A percentile compares a stretch with the other conserved stretches of the same genome.
phyloP scores from a whole-genome alignment of 441 rosid genomes.

The Manihot esculenta region DNA sequence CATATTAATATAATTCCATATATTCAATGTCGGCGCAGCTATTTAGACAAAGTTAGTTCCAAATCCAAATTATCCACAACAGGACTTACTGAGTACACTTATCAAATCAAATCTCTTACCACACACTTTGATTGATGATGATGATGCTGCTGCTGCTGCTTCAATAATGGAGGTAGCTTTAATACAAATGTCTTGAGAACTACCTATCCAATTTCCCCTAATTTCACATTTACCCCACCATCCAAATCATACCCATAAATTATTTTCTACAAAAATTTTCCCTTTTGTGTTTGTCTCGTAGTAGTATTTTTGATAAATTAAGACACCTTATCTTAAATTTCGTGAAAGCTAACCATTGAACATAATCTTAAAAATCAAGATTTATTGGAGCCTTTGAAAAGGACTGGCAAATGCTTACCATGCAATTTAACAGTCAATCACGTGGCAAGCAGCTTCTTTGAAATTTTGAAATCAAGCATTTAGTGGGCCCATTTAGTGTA shows the following conservation, averaged over 20 bases:
- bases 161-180: constrained; percentile 27
- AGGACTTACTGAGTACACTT: background rate
- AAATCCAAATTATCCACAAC: background rate
- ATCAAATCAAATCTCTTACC: background rate
- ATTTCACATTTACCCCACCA: background rate
- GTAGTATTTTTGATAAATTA: no score
- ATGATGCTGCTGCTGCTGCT: constrained; percentile 12
- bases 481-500: constrained; percentile 15
- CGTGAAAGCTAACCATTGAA: no score
- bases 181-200: background rate
- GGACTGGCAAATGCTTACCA: background rate
- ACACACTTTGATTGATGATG: background rate
- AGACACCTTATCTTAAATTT: no score
- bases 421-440: constrained; percentile 22
- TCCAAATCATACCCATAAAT: no score
- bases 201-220: background rate
- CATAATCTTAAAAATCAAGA: no score
- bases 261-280: no score
- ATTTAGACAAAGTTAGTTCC: background rate
- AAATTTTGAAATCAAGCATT: constrained; percentile 35
- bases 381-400: no score
- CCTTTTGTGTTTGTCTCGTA: no score
- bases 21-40: background rate
- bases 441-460: constrained; percentile 26
- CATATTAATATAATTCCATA: background rate